Evolutionary conservation across 331 rosid genomes (phyloP).

Genomic region (Phaseolus coccineus): DNA sequence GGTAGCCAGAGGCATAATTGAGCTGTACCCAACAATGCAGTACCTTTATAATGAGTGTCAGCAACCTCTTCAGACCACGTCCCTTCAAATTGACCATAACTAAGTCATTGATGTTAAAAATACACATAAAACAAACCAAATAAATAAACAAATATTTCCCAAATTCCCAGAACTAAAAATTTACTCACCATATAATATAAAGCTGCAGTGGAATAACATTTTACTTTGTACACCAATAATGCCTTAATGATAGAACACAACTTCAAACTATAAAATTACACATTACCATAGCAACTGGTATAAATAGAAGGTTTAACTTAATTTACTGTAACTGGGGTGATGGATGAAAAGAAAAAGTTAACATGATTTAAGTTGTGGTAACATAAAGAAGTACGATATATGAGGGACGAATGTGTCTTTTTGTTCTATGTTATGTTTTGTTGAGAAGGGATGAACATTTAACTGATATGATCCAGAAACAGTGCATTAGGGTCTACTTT

Average conservation of each 20-base stretch:
- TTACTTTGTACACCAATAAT: background rate
- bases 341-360: background rate
- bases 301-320: slow-evolving; percentile 9
- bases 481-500: background rate
- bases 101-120: background rate
- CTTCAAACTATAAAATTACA: background rate
- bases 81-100: background rate
- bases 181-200: background rate
- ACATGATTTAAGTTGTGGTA: background rate
- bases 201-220: background rate
- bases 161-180: background rate
- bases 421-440: background rate
- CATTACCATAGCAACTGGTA: too few species aligned
- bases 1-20: slow-evolving; percentile 24
- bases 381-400: background rate
- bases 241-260: background rate
- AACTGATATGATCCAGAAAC: background rate
- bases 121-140: background rate
- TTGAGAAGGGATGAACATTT: background rate
- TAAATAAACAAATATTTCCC: background rate
- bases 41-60: slow-evolving; percentile 25
- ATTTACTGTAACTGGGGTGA: background rate
- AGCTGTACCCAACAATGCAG: slow-evolving; percentile 36
- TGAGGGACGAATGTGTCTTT: slow-evolving; percentile 14
- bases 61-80: slow-evolving; percentile 28